phyloP scores from a whole-genome alignment of 1,139 yeast species.

The Wickerhamomyces sp. region DNA sequence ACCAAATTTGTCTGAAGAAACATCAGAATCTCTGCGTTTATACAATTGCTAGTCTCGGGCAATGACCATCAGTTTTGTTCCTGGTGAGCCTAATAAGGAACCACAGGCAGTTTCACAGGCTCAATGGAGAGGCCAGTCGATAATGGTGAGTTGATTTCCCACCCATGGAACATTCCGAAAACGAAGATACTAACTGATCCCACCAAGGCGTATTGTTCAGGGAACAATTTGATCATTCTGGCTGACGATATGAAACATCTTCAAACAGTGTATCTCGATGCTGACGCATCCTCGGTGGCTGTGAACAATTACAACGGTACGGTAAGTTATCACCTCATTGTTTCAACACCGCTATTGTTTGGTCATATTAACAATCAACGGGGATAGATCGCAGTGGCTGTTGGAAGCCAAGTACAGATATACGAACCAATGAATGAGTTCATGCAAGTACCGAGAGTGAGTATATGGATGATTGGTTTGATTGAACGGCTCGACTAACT shows the following conservation, averaged over 20 bases:
- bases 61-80: constrained; percentile 68
- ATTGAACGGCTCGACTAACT: constrained; percentile 33
- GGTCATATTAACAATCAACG: background rate
- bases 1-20: too few relatives aligned
- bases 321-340: background rate
- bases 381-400: constrained; percentile 32
- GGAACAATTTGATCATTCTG: constrained; percentile 73
- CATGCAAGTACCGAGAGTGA: constrained; percentile 28
- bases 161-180: background rate
- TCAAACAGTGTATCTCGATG: constrained; percentile 71
- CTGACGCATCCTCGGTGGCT: constrained; percentile 64
- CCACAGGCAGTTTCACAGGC: constrained; percentile 55
- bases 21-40: too few relatives aligned
- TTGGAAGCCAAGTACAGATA: constrained; percentile 28
- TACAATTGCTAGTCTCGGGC: too few relatives aligned
- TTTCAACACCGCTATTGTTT: background rate
- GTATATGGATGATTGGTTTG: background rate
- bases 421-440: constrained; percentile 36
- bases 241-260: constrained; percentile 47
- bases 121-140: constrained; percentile 62
- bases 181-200: background rate
- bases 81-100: constrained; percentile 74
- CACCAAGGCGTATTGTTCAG: constrained; percentile 67
- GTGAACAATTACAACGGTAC: constrained; percentile 55
- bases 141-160: constrained; percentile 35